Evolutionary conservation across 306 rosid species (phyloP), one percentile per base, ranked within the genome.

Genomic region (Sesbania bispinosa): DNA sequence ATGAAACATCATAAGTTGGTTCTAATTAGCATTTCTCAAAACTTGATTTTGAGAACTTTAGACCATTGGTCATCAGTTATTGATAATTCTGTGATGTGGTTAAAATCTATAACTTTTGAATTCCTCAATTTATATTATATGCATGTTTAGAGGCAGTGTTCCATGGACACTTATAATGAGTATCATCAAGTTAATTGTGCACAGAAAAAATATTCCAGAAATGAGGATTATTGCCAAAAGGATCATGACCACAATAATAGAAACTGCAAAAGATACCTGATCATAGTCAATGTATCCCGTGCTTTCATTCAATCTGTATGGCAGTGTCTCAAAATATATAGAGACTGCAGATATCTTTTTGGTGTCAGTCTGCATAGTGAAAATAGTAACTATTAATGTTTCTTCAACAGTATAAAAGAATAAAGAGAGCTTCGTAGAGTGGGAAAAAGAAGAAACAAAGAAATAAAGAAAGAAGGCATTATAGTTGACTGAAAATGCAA

Each of bases 341-440:
- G 96, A 89, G 67, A 89, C 96, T 19, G 96, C 96, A 38, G 96
- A 89, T 71, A 89, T 89, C 92, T 89, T 89, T 83, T 89, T 89
- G 69, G 96, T 89, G 82, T 89, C 96, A 36, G 96, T 89, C 96
- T 89, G 88, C 88, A 77, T 11, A n/a, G 11, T 4, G 62, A 47
- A 62, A 72, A 57, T 51, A 39, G 13, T 5, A 29, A 57, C 24
- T 21, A 36, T 76, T 57, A 71, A 2, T 33, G 18, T 29, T 1
- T 64, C 24, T 30, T 58, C 42, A 64, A 79, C n/a, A 19, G 29
- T 48, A 32, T 10, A 50, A 2, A 36, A 9, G 35, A 50, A 51
- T 32, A 6, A 61, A 61, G 46, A 48, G 41, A 60, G 41, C 16
- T 19, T 10, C 47, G 35, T 6, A 18, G 19, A 10, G n/a, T 3